Evolutionary conservation across 2,329 filamentous ascomycete species (phyloP).

Genomic region (Ophiostoma angusticollis): DNA sequence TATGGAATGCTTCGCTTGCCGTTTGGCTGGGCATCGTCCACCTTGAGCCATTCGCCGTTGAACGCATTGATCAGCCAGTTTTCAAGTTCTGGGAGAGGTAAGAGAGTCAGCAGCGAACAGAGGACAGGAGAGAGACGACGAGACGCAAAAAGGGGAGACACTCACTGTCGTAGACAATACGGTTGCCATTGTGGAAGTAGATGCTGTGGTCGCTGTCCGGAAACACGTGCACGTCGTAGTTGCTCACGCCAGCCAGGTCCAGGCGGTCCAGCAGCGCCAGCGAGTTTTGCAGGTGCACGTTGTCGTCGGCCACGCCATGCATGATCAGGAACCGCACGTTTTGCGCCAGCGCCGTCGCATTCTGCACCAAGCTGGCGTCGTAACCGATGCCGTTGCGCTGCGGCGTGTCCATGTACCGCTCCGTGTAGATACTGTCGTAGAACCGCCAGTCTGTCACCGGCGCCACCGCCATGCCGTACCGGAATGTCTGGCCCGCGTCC

Average conservation of each 20-base stretch:
- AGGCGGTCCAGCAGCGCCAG: constrained; percentile 76
- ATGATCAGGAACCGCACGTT: constrained; percentile 87
- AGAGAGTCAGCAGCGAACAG: constrained; percentile 23
- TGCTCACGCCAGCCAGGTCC: constrained; percentile 68
- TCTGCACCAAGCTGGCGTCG: constrained; percentile 56
- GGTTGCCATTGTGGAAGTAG: constrained; percentile 84
- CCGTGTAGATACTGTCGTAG: constrained; percentile 90
- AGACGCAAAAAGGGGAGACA: constrained; percentile 15
- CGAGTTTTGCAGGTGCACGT: constrained; percentile 94
- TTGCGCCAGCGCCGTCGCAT: constrained; percentile 57
- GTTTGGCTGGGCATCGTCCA: constrained; percentile 36
- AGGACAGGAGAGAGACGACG: not conserved
- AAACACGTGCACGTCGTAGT: constrained; percentile 95
- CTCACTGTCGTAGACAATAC: constrained; percentile 87
- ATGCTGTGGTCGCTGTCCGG: constrained; percentile 94
- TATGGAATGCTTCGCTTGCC: constrained; percentile 12
- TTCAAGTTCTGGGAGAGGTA: constrained; percentile 46
- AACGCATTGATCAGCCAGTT: constrained; percentile 97
- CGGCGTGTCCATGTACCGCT: constrained; percentile 94
- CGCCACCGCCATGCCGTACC: constrained; percentile 95
- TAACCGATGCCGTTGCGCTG: constrained; percentile 72
- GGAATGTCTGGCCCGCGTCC: constrained; percentile 80
- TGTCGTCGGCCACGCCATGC: constrained; percentile 95
- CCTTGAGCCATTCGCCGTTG: constrained; percentile 81
- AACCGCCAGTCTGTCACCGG: constrained; percentile 97